Evolutionary conservation across 1,284 basidiomycete species (phyloP), one percentile per base, ranked within the genome.

Genomic region (Ceratobasidium theobromae): DNA sequence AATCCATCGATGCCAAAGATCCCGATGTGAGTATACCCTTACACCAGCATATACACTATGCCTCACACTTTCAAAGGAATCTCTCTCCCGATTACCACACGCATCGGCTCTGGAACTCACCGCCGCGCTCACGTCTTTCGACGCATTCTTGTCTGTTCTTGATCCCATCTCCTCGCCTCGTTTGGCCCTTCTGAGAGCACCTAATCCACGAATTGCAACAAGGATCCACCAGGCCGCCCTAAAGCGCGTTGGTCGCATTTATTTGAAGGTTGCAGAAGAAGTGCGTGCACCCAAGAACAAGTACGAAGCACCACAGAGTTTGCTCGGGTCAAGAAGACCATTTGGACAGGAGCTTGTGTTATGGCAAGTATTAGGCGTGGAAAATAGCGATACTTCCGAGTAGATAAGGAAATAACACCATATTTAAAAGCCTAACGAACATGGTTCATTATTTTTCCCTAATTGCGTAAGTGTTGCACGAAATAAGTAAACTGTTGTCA

Each of bases 261-360:
- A 97, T 75, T 80, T 78, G 8, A 75, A 80, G 69, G 77, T 96
- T 1, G 92, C 88, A 71, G 86, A 86, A 38, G 84, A 85, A 68
- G 88, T 96, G 14, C 81, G 85, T 73, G 85, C 84, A 68, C 82
- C 85, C 60, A 81, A 84, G 73, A 93, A 93, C 69, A 82, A 81
- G 72, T 98, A 96, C 74, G 93, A 97, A 76, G 93, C 93, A 45
- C 87, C 86, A 11, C 83, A 87, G 70, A 95, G 93, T n/a, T 74
- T 97, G 69, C 76, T 97, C 43, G 87, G 91, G n/a, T 84, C 88
- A 69, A 87, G 89, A 76, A 76, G 89, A 73, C 89, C 89, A 14
- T 92, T 91, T 77, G 90, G 90, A 57, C 87, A 88, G 73, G 81
- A 86, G 40, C 81, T 82, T 72, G 73, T 89, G 68, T 73, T 91